Conservation (phyloP, 345 rosid species). For the Clausena lansium region DNA sequence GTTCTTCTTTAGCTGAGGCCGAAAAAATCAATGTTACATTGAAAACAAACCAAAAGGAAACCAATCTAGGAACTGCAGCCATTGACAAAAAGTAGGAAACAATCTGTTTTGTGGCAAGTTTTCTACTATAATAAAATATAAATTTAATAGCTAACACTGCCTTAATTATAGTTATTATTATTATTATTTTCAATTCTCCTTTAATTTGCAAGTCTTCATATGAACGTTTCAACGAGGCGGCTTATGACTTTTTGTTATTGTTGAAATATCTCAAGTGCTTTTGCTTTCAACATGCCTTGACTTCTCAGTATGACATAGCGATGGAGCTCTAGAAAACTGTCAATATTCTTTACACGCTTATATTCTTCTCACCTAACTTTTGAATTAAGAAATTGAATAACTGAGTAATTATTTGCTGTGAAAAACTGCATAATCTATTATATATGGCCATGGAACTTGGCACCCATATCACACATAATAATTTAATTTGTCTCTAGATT, state of each 20-base stretch:
- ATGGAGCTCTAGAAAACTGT: background rate
- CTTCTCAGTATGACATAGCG: background rate
- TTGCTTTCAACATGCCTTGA: background rate
- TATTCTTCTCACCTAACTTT: background rate
- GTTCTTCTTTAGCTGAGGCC: background rate
- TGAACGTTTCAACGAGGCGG: background rate
- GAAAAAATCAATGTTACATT: background rate
- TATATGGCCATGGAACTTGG: background rate
- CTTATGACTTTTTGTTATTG: background rate
- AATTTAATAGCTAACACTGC: no score
- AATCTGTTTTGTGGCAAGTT: background rate
- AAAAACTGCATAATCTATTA: background rate
- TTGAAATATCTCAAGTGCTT: background rate
- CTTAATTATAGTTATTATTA: background rate
- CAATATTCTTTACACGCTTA: background rate
- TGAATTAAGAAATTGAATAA: background rate
- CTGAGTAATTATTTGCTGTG: background rate
- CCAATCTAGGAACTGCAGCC: background rate
- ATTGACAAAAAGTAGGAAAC: background rate
- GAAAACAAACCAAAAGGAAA: background rate
- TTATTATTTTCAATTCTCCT: background rate
- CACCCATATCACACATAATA: background rate
- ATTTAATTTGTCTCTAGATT: background rate
- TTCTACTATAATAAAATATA: background rate
- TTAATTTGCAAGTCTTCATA: background rate